phyloP scores from a whole-genome alignment of 768 basidiomycete genomes.

The Collybia nuda region DNA sequence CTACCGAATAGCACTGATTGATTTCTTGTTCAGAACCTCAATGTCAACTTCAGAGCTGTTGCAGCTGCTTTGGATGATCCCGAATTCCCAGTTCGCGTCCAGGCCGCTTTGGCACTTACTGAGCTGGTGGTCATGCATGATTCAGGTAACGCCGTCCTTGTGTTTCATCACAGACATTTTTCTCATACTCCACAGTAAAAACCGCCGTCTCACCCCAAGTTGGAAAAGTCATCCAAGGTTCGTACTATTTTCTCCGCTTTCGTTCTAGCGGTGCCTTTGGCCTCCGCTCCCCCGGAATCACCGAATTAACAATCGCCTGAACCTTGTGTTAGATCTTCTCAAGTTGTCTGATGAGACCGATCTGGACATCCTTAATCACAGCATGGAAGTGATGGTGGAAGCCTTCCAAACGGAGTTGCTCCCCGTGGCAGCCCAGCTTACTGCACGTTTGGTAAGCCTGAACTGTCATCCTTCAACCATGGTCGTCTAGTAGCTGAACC shows the following conservation, averaged over 20 bases:
- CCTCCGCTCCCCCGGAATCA: not conserved
- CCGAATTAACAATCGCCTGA: not conserved
- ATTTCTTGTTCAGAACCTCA: constrained; percentile 47
- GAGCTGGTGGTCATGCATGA: constrained; percentile 69
- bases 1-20: not conserved
- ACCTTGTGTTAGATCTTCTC: constrained; percentile 60
- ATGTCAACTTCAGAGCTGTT: constrained; percentile 62
- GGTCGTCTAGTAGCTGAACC: not conserved
- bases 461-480: not conserved
- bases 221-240: constrained; percentile 86
- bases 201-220: constrained; percentile 71
- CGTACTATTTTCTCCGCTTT: constrained; percentile 6
- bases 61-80: constrained; percentile 71
- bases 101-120: constrained; percentile 78
- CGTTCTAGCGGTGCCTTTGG: not conserved
- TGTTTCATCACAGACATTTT: not conserved
- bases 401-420: constrained; percentile 82
- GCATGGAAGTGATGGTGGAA: constrained; percentile 87
- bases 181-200: constrained; percentile 47
- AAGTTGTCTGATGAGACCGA: constrained; percentile 92
- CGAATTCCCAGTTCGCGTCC: constrained; percentile 81
- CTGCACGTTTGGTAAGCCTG: constrained; percentile 66
- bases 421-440: constrained; percentile 81
- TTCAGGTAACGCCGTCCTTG: constrained; percentile 43
- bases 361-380: constrained; percentile 76